Evolutionary conservation across 1,284 basidiomycete genomes (phyloP).

Genomic region (Trichosporon faecale): DNA sequence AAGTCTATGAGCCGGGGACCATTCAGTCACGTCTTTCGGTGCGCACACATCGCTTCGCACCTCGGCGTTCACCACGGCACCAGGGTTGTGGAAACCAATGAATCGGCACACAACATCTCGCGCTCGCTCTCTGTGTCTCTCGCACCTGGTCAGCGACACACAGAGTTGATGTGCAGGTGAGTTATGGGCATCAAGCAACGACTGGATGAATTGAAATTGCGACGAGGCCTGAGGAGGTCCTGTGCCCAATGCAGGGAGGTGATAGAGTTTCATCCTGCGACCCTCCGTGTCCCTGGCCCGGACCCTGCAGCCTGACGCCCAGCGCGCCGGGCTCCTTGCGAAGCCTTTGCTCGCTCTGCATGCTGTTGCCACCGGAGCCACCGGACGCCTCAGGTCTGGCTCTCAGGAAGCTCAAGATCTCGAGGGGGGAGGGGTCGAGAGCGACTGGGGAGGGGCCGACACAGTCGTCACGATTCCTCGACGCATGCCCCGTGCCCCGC

Average conservation of each 20-base stretch:
- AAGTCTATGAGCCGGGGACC: neutral
- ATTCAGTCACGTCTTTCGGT: neutral
- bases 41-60: neutral
- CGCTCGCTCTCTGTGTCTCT: neutral
- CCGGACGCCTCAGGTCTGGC: neutral
- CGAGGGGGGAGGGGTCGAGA: neutral
- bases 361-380: neutral
- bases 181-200: neutral
- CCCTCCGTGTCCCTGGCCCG: neutral
- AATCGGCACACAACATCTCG: neutral
- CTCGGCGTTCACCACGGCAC: neutral
- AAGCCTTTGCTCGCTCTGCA: neutral
- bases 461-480: neutral
- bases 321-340: neutral
- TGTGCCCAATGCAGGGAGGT: neutral
- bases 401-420: neutral
- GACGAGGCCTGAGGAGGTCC: neutral
- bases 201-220: neutral
- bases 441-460: neutral
- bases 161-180: constrained; percentile 2
- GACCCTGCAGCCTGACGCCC: neutral
- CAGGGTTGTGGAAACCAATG: neutral
- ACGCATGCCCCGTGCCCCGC: neutral
- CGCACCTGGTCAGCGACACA: neutral
- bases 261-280: constrained; percentile 9